A percentile compares a stretch with the other conserved stretches of the same genome.
Conservation (phyloP, 2,329 filamentous ascomycete species). For the Fusarium nurragi region DNA sequence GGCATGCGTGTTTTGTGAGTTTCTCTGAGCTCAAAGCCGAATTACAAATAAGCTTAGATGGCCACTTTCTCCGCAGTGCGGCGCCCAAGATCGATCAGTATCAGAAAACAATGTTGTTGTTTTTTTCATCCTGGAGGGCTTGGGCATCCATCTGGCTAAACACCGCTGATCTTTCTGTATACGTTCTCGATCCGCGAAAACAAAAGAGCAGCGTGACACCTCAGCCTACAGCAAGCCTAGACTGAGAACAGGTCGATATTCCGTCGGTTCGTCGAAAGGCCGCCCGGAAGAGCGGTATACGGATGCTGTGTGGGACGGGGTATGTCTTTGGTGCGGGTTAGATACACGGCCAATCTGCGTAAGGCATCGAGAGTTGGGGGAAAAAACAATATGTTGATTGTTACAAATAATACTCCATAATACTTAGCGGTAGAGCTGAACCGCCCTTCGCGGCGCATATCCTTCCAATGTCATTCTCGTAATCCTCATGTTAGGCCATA, state of each 20-base stretch:
- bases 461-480: slow-evolving; percentile 1
- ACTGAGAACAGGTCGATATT: slow-evolving; percentile 8
- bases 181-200: neutral
- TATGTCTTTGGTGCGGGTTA: slow-evolving; percentile 9
- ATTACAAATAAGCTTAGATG: slow-evolving; percentile 3
- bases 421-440: slow-evolving; percentile 12
- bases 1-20: neutral
- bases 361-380: neutral
- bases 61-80: slow-evolving; percentile 3
- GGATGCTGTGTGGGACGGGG: slow-evolving; percentile 1
- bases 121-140: slow-evolving; percentile 9
- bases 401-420: slow-evolving; percentile 11
- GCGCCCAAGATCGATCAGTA: neutral
- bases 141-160: slow-evolving; percentile 24
- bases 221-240: slow-evolving; percentile 10
- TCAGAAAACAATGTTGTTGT: slow-evolving; percentile 3
- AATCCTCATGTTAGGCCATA: slow-evolving; percentile 22
- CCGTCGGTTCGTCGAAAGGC: neutral
- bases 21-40: neutral
- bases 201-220: slow-evolving; percentile 7
- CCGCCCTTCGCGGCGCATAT: neutral
- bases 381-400: slow-evolving; percentile 18
- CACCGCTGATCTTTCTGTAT: slow-evolving; percentile 25
- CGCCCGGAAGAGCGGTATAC: neutral
- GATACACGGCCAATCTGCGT: neutral